These are phyloP conservation scores for Taphrina communis DNA, from an alignment of 1,139 yeast genomes.

Conservation along the genomic window DNA sequence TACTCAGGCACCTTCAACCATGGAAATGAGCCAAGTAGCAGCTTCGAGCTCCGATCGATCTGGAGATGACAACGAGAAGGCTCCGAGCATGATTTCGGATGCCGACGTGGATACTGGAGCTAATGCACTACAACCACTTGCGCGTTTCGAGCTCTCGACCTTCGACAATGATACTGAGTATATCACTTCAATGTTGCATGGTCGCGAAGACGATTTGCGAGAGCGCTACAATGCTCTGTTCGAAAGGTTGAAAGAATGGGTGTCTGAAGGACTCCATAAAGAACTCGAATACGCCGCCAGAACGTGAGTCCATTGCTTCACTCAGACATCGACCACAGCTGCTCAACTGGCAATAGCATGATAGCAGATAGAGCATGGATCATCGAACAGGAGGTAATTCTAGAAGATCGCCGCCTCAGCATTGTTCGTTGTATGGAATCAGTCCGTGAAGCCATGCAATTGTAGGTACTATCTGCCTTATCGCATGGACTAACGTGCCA, in stretches of 20 bases:
- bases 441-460: slow-evolving; percentile 12
- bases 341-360: background rate
- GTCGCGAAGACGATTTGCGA: slow-evolving; percentile 10
- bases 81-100: too few relatives aligned
- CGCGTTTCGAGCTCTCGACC: background rate
- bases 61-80: too few relatives aligned
- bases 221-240: slow-evolving; percentile 15
- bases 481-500: background rate
- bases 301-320: background rate
- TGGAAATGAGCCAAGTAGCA: too few relatives aligned
- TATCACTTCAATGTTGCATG: background rate
- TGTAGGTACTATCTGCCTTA: slow-evolving; percentile 9
- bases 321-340: background rate
- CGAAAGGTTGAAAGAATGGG: background rate
- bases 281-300: slow-evolving; percentile 6
- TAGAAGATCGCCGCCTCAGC: slow-evolving; percentile 21
- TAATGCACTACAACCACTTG: background rate
- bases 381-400: background rate
- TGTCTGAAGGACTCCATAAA: background rate
- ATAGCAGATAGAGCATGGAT: slow-evolving; percentile 12
- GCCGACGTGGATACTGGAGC: background rate
- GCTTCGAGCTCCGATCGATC: too few relatives aligned
- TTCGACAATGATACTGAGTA: slow-evolving; percentile 7
- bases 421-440: slow-evolving; percentile 22
- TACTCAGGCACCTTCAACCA: too few relatives aligned